Percentiles rank a stretch among this genome's conserved stretches.
These are phyloP conservation scores for Trichoderma breve DNA, from an alignment of 2,329 filamentous ascomycete species.

Conservation along the genomic window DNA sequence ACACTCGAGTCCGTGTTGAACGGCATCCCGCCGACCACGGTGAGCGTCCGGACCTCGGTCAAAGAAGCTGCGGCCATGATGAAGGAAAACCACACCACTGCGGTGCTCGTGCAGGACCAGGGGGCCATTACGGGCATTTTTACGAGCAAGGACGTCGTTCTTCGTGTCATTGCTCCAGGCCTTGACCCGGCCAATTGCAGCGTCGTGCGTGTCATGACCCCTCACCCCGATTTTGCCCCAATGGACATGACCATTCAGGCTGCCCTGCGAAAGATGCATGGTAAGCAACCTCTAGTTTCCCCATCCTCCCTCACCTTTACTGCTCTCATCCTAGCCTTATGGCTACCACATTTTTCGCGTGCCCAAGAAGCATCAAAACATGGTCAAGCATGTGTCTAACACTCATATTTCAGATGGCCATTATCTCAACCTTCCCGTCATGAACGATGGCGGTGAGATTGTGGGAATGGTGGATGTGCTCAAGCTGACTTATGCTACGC, in stretches of 20 bases:
- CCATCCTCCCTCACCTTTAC: neutral
- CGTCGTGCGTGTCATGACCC: constrained; percentile 98
- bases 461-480: constrained; percentile 99
- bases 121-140: constrained; percentile 98
- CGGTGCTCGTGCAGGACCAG: constrained; percentile 92
- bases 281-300: constrained; percentile 50
- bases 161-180: constrained; percentile 95
- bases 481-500: constrained; percentile 94
- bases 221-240: constrained; percentile 96
- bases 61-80: constrained; percentile 93
- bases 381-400: constrained; percentile 17
- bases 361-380: constrained; percentile 1
- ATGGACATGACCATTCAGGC: constrained; percentile 99
- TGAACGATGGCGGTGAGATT: constrained; percentile 96
- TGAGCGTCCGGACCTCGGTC: constrained; percentile 92
- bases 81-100: constrained; percentile 99
- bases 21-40: constrained; percentile 86
- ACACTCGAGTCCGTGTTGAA: constrained; percentile 93
- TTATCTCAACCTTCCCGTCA: constrained; percentile 95
- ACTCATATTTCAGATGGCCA: constrained; percentile 69
- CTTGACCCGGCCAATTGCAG: constrained; percentile 93
- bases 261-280: constrained; percentile 97
- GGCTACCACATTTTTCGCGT: neutral
- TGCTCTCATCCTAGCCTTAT: neutral
- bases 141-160: constrained; percentile 97